These are phyloP conservation scores for Delitschia confertaspora DNA, from an alignment of 495 filamentous ascomycete genomes.

Conservation along the genomic window DNA sequence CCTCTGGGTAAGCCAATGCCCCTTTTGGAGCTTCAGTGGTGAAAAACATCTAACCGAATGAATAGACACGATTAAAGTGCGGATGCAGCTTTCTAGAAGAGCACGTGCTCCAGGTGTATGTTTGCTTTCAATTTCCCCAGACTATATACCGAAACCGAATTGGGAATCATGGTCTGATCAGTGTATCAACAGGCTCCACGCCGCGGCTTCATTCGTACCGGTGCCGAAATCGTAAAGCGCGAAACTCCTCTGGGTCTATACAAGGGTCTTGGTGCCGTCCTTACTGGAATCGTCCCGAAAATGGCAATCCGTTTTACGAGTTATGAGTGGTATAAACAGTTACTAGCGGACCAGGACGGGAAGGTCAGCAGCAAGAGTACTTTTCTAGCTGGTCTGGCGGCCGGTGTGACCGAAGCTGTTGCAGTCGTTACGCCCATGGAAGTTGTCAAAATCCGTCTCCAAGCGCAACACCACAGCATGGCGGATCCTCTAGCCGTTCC, in stretches of 20 bases:
- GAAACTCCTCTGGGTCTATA: slow-evolving; percentile 91
- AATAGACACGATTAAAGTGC: slow-evolving; percentile 92
- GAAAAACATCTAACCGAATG: slow-evolving; percentile 2
- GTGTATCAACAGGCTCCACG: slow-evolving; percentile 49
- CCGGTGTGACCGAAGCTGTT: slow-evolving; percentile 93
- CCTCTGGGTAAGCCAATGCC: slow-evolving; percentile 62
- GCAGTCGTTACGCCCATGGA: slow-evolving; percentile 97
- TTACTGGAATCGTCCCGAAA: slow-evolving; percentile 96
- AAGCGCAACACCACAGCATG: slow-evolving; percentile 94
- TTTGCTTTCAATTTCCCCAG: slow-evolving; percentile 10
- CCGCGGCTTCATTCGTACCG: slow-evolving; percentile 81
- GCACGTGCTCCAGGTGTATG: slow-evolving; percentile 70
- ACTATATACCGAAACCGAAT: neutral
- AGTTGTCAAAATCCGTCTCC: slow-evolving; percentile 94
- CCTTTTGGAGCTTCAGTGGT: neutral
- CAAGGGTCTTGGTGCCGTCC: slow-evolving; percentile 90
- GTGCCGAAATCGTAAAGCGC: slow-evolving; percentile 73
- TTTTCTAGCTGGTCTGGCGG: slow-evolving; percentile 81
- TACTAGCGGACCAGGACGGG: slow-evolving; percentile 61
- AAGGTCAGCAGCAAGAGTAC: slow-evolving; percentile 62
- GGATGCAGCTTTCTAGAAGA: slow-evolving; percentile 94
- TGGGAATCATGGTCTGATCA: too few species aligned
- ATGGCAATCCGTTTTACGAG: slow-evolving; percentile 99
- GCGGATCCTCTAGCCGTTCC: slow-evolving; percentile 83
- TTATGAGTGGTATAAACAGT: slow-evolving; percentile 88